These are phyloP conservation scores for Hygrocybe coccinea DNA, from an alignment of 768 basidiomycete species.

Conservation along the genomic window DNA sequence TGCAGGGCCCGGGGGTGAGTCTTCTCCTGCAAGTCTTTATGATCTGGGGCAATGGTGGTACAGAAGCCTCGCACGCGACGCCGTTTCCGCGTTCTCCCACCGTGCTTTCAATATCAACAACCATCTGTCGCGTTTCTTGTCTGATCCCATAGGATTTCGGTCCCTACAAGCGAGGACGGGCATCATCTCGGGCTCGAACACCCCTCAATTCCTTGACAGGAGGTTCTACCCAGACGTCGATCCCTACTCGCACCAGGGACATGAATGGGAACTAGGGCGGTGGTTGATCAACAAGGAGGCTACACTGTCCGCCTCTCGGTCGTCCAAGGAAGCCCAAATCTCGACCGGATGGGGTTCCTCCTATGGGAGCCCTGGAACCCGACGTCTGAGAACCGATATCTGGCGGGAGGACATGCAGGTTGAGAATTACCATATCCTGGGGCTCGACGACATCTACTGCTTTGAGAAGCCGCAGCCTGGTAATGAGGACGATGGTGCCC, in stretches of 20 bases:
- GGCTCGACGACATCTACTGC: background rate
- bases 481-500: background rate
- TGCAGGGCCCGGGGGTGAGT: too few species aligned
- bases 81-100: background rate
- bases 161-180: slow-evolving; percentile 39
- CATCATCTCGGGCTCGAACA: slow-evolving; percentile 49
- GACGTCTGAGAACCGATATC: background rate
- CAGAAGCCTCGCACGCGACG: background rate
- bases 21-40: too few species aligned
- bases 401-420: background rate
- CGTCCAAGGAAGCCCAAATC: background rate
- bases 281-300: slow-evolving; percentile 32
- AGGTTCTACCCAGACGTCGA: slow-evolving; percentile 47
- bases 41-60: too few species aligned
- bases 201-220: slow-evolving; percentile 49
- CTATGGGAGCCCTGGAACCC: background rate
- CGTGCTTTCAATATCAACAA: slow-evolving; percentile 4
- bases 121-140: slow-evolving; percentile 2
- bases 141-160: slow-evolving; percentile 30
- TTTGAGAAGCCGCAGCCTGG: background rate
- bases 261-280: slow-evolving; percentile 27
- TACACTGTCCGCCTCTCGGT: slow-evolving; percentile 26
- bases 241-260: slow-evolving; percentile 38
- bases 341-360: background rate
- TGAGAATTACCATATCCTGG: slow-evolving; percentile 3